Evolutionary conservation across 495 filamentous ascomycete genomes (phyloP), one percentile per base, ranked within the genome.

Genomic region (Neurospora terricola): DNA sequence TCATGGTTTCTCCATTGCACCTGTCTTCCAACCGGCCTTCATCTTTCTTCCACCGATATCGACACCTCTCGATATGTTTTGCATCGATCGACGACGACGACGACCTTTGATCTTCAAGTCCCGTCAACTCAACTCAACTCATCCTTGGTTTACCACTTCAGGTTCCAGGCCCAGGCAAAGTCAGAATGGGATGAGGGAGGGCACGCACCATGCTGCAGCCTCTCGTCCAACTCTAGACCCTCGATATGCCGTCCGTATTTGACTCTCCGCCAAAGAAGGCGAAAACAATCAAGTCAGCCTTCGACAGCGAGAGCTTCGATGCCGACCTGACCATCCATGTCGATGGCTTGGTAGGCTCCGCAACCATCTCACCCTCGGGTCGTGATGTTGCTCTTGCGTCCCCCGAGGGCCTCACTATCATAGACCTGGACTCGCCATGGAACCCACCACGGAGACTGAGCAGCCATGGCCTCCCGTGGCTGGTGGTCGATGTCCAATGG

Each of bases 401-500:
- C n/a, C 88, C 88, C 34, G 86, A 95, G 75, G 95, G 94, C 36
- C 88, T 98, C 40, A 91, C 96, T 82, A 92, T 98, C 77, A 94
- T 98, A 72, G 95, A 98, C 75, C 87, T 98, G 59, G 95, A 98
- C 82, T 94, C 90, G 16, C 94, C 94, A 16, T 95, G 93, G 81
- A 95, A 91, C 70, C 92, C 92, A 16, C 95, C 95, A 39, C 90
- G 94, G 14, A 90, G 94, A 77, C 89, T 98, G 36, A 90, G 91
- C 74, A 85, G 84, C 70, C 92, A 97, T 79, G 90, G 92, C 43
- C 91, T 93, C 9, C 91, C 92, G n/a, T 97, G 94, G 93, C 90
- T 96, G 70, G 94, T 98, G 5, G 93, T 94, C n/a, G 95, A 98
- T 81, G 95, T 98, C 48, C 95, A 98, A 81, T 98, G 95, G 95